Evolutionary conservation across 2,329 filamentous ascomycete genomes (phyloP).

Genomic region (Eurotiales sp.): DNA sequence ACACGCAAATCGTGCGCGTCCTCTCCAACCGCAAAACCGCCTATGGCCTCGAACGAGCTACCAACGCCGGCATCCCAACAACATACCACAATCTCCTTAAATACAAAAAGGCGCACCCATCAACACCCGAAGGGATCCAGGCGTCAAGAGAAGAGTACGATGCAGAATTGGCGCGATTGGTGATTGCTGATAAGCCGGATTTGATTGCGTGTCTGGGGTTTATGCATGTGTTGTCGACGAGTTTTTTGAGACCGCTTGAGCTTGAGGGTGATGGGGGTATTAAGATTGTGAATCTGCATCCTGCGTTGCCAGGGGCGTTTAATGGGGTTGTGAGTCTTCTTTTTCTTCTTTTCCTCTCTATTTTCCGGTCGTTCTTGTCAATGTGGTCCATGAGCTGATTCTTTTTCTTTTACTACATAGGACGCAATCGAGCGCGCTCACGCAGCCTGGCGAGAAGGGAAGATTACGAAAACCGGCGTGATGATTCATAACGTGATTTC

Average conservation of each 20-base stretch:
- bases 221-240: conserved; percentile 74
- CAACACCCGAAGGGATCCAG: conserved; percentile 47
- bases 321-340: conserved; percentile 58
- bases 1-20: conserved; percentile 57
- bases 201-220: conserved; percentile 79
- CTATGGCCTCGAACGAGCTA: conserved; percentile 61
- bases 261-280: conserved; percentile 47
- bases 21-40: conserved; percentile 64
- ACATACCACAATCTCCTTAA: conserved; percentile 77
- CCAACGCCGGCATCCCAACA: conserved; percentile 62
- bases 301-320: conserved; percentile 68
- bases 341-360: background rate
- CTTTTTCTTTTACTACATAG: conserved; percentile 14
- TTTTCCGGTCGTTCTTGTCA: background rate
- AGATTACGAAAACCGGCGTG: conserved; percentile 67
- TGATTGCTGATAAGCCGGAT: conserved; percentile 64
- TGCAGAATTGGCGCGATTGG: conserved; percentile 64
- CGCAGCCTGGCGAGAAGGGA: conserved; percentile 65
- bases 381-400: background rate
- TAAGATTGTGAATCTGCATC: conserved; percentile 78
- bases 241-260: conserved; percentile 67
- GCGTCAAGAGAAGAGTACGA: conserved; percentile 67
- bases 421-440: conserved; percentile 75
- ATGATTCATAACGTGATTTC: conserved; percentile 85
- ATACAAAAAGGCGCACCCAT: conserved; percentile 67